Evolutionary conservation across 257 asterid species (phyloP), one percentile per base, ranked within the genome.

Genomic region (Fraxinus excelsior): DNA sequence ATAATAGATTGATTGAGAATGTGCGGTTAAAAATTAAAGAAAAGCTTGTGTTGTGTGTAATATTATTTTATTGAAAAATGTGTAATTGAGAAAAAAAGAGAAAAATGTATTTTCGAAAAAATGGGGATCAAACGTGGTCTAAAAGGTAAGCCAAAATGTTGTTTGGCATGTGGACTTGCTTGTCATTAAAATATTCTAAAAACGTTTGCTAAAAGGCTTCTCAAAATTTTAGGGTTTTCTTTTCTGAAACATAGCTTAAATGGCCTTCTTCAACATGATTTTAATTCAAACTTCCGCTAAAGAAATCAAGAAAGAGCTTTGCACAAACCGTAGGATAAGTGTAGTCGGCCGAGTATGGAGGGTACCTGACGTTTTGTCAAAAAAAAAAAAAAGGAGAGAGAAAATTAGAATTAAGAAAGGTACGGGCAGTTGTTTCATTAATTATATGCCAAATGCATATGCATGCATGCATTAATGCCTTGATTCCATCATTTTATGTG

Each of bases 291-390:
- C 21, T 11, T 62, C 2, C n/a, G 3, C 5, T 0, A 62, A 62
- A 23, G 16, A 9, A 25, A 62, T 2, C 4, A 68, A 11, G 53
- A 42, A 42, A 51, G 80, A 80, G 81, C 7, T 29, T 8, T 68
- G 84, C 58, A 85, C 96, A 80, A 80, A 95, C 99, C 96, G 98
- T 85, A 71, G 98, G 98, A 79, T 87, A 88, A 19, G 90, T 74
- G 78, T 87, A 90, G 76, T 90, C 96, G 26, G 88, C 85, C 34
- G 96, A 88, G 90, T 87, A 93, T 21, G 98, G 89, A 74, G 97
- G 89, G 90, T 89, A 95, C 97, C 99, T 95, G 96, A 3, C 32
- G n/a, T 62, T 11, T 60, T 60, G 18, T 60, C 28, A 21, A 16
- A 0, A 7, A 25, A 58, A 23, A 9, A 9, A 58, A 58, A n/a